Base-by-base conservation (phyloP, 2,329 filamentous ascomycete species). In the Huntiella omanensis region DNA sequence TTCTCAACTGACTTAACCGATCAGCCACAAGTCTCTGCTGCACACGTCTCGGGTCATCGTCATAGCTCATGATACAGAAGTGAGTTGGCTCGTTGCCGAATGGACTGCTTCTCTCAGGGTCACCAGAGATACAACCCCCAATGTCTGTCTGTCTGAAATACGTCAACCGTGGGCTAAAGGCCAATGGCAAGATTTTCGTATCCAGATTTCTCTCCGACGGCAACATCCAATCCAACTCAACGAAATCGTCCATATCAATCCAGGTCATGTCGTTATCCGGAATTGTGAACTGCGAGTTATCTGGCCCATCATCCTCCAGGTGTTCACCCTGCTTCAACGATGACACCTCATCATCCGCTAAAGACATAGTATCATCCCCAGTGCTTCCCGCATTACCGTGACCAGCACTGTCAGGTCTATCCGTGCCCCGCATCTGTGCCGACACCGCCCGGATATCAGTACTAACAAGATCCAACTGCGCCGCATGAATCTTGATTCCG, bases 221-320 rank as follows among this genome's bases (percentile, higher is more conserved):
- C 17, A 95, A 64, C 46, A 94, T 87, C 88, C 88, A 96, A 58
- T 95, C 92, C 16, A 98, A 66, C 60, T 98, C 91, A 28, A 98
- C 87, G 61, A 98, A 98, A 59, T 98, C 91, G 58, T 98, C 91
- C 86, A 98, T 96, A 57, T 98, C 91, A 52, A 98, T 87, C 91
- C 91, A 98, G 47, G 80, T 86, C 54, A 86, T 78, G 56, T 98
- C 91, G 46, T 92, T 83, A 59, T 98, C 91, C 0, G 91, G 88
- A 43, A 98, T 98, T 0, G 80, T 88, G 58, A 98, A 98, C 45
- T 81, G 80, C 0, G 87, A 93, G 43, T 94, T 68, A 58, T 88
- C 80, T 3, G 73, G 73, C 5, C 72, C 71, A 6, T 71, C 70
- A 19, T 75, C 71, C 44, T 70, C 62, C 45, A 75, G 68, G 3